Conservation (phyloP, 495 filamentous ascomycete genomes). For the Penicillium roqueforti region DNA sequence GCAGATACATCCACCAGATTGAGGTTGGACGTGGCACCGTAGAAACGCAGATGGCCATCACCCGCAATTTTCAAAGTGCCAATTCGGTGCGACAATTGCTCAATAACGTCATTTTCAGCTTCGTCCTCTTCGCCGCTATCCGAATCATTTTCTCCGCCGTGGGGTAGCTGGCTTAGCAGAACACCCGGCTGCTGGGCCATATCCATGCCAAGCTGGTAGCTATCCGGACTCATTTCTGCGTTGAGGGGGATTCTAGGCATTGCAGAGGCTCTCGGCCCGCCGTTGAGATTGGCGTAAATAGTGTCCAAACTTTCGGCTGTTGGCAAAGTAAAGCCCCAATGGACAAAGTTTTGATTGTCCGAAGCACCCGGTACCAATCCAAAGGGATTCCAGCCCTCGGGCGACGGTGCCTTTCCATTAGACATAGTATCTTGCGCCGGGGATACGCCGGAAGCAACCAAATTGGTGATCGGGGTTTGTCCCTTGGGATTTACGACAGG, state of each 20-base stretch:
- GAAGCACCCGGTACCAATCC: conserved; percentile 21
- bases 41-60: conserved; percentile 48
- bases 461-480: conserved; percentile 9
- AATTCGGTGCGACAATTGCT: conserved; percentile 45
- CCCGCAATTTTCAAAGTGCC: conserved; percentile 46
- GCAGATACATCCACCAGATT: conserved; percentile 45
- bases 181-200: conserved; percentile 35
- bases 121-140: conserved; percentile 45
- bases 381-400: conserved; percentile 23
- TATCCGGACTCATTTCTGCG: conserved; percentile 28
- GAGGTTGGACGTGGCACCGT: conserved; percentile 47
- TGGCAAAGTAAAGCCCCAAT: conserved; percentile 42
- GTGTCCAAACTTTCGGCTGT: conserved; percentile 42
- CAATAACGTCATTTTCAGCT: conserved; percentile 43
- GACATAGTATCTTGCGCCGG: conserved; percentile 15
- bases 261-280: not conserved
- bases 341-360: conserved; percentile 26
- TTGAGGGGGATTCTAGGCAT: conserved; percentile 17
- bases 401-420: conserved; percentile 14
- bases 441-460: conserved; percentile 6
- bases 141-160: conserved; percentile 29
- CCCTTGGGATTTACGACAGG: conserved; percentile 13
- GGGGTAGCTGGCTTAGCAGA: conserved; percentile 19
- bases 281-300: conserved; percentile 38
- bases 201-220: conserved; percentile 31